Conservation (phyloP, 2,329 filamentous ascomycete species). For the Arthrobotrys entomopaga region DNA sequence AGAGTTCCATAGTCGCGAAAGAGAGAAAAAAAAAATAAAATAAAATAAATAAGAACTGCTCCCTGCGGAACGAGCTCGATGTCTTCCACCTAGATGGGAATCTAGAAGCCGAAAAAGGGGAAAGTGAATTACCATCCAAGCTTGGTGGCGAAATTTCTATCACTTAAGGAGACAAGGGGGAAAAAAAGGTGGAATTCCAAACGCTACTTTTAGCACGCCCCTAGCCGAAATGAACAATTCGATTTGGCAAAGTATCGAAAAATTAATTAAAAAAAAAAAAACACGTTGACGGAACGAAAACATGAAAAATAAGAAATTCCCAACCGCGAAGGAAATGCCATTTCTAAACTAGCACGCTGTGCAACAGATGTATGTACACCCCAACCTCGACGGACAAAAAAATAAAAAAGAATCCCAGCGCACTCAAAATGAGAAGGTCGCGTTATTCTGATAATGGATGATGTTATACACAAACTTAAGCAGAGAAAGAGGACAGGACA, state of each 20-base stretch:
- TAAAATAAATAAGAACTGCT: not conserved
- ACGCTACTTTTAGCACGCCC: constrained; percentile 28
- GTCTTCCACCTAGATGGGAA: constrained; percentile 46
- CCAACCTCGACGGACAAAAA: constrained; percentile 2
- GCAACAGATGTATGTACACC: constrained; percentile 22
- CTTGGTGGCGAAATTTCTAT: constrained; percentile 51
- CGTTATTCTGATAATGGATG: constrained; percentile 15
- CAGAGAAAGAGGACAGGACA: not conserved
- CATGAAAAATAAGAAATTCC: constrained; percentile 11
- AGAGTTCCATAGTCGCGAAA: constrained; percentile 9
- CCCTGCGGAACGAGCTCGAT: constrained; percentile 33
- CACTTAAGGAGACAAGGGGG: not conserved
- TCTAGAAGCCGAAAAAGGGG: constrained; percentile 48
- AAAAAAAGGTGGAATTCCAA: constrained; percentile 29
- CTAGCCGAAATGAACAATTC: constrained; percentile 30
- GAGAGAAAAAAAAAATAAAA: too few relatives aligned
- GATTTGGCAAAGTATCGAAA: constrained; percentile 22
- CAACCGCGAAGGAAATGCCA: too few relatives aligned
- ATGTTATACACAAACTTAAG: constrained; percentile 22
- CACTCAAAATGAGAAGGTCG: constrained; percentile 44
- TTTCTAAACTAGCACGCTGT: constrained; percentile 1
- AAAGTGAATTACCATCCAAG: constrained; percentile 55
- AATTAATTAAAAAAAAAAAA: constrained; percentile 16
- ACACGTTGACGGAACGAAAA: constrained; percentile 16
- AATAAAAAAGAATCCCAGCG: not conserved